These are phyloP conservation scores for Trametes maxima DNA, from an alignment of 768 basidiomycete genomes.

Conservation along the genomic window DNA sequence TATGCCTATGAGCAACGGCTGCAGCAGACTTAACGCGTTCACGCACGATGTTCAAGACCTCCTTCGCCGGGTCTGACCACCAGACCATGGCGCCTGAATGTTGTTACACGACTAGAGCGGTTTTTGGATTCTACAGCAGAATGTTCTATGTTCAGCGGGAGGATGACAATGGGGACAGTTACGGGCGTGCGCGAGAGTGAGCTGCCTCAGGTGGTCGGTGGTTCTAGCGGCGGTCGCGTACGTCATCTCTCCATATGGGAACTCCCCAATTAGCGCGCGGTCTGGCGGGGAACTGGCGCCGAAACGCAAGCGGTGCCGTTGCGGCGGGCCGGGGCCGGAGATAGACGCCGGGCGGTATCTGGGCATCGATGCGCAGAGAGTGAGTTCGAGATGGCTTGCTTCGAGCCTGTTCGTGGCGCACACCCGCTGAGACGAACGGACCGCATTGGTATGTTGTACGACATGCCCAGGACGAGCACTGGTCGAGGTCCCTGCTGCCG, in stretches of 20 bases:
- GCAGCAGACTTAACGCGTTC: neutral
- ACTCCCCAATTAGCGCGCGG: neutral
- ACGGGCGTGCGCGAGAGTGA: neutral
- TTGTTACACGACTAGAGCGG: neutral
- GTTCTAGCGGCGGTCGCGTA: slow-evolving; percentile 6
- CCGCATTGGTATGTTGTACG: slow-evolving; percentile 4
- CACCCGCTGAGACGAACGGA: slow-evolving; percentile 3
- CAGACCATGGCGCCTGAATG: slow-evolving; percentile 53
- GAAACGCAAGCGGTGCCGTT: neutral
- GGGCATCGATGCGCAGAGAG: slow-evolving; percentile 5
- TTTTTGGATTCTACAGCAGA: neutral
- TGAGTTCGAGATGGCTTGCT: no score
- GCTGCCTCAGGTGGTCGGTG: neutral
- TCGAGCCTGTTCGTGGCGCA: slow-evolving; percentile 1
- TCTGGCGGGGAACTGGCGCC: neutral
- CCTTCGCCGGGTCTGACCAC: slow-evolving; percentile 88
- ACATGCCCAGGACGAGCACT: neutral
- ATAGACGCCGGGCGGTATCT: neutral
- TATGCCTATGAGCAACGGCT: neutral
- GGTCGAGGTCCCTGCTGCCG: neutral
- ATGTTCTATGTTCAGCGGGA: neutral
- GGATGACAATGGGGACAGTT: neutral
- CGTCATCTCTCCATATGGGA: slow-evolving; percentile 14
- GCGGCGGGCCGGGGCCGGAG: slow-evolving; percentile 1
- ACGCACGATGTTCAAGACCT: slow-evolving; percentile 77